Evolutionary conservation across 73 alveolate species (phyloP).

Genomic region (Symbiodinium natans): DNA sequence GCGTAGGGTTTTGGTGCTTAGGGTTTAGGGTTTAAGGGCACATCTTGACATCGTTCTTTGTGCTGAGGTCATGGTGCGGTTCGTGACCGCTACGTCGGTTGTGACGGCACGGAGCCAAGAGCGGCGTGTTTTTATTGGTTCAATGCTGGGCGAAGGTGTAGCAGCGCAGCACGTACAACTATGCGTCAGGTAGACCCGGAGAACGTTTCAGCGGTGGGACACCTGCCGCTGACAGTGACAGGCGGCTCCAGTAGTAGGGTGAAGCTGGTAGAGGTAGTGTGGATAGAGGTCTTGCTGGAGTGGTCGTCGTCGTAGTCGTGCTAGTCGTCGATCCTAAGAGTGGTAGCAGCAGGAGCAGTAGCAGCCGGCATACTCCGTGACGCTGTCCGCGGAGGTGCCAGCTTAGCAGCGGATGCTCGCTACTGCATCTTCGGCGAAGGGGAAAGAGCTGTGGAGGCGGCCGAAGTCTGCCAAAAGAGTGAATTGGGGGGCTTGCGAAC

Average conservation of each 20-base stretch:
- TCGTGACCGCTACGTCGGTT: slow-evolving; percentile 48
- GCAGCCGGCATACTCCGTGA: background rate
- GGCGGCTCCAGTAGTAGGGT: background rate
- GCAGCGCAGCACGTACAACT: background rate
- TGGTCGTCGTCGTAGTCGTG: too few relatives aligned
- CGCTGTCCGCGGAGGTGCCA: background rate
- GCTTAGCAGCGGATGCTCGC: slow-evolving; percentile 72
- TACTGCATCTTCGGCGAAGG: slow-evolving; percentile 83
- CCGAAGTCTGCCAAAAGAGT: background rate
- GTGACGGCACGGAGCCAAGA: slow-evolving; percentile 5
- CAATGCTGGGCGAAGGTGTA: background rate
- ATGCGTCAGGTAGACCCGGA: slow-evolving; percentile 39
- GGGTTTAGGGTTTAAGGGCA: too few relatives aligned
- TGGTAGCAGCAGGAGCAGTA: too few relatives aligned
- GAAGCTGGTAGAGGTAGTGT: too few relatives aligned
- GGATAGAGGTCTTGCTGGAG: too few relatives aligned
- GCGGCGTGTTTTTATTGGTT: too few relatives aligned
- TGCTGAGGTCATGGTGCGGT: slow-evolving; percentile 63
- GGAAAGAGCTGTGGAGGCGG: slow-evolving; percentile 76
- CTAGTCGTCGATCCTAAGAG: too few relatives aligned
- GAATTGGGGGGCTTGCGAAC: too few relatives aligned
- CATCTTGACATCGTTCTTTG: too few relatives aligned
- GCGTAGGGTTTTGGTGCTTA: background rate
- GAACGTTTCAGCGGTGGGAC: slow-evolving; percentile 70
- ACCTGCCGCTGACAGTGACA: slow-evolving; percentile 55